Conservation (phyloP, 2,329 filamentous ascomycete species). For the Cordyceps pruinosa region DNA sequence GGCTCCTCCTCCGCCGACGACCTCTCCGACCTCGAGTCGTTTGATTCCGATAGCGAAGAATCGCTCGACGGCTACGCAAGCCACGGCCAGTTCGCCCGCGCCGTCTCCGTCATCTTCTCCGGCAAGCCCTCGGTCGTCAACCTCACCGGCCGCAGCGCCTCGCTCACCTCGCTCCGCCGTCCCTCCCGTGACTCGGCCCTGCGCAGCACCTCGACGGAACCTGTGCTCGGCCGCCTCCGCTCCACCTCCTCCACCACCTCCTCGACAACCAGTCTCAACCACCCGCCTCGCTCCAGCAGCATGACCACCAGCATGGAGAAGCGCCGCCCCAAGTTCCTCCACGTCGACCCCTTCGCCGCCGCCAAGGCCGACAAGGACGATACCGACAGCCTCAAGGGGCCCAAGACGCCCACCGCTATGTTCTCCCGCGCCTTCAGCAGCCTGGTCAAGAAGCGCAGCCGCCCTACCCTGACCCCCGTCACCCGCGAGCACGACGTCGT, state of each 20-base stretch:
- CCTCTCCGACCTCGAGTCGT: slow-evolving; percentile 25
- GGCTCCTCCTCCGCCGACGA: slow-evolving; percentile 53
- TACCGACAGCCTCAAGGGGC: slow-evolving; percentile 28
- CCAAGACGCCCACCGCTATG: slow-evolving; percentile 40
- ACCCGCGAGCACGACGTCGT: slow-evolving; percentile 20
- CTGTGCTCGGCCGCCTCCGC: slow-evolving; percentile 24
- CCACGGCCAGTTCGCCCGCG: slow-evolving; percentile 50
- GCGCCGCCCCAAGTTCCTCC: slow-evolving; percentile 41
- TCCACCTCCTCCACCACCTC: slow-evolving; percentile 28
- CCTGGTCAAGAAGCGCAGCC: slow-evolving; percentile 49
- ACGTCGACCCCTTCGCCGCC: slow-evolving; percentile 46
- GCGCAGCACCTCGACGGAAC: slow-evolving; percentile 26
- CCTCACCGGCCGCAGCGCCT: slow-evolving; percentile 39
- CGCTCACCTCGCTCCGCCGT: slow-evolving; percentile 29
- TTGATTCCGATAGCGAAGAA: slow-evolving; percentile 37
- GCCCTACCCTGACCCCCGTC: slow-evolving; percentile 34
- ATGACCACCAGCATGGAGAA: slow-evolving; percentile 34
- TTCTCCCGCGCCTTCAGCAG: slow-evolving; percentile 46
- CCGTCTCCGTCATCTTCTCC: slow-evolving; percentile 52
- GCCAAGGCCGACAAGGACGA: slow-evolving; percentile 26
- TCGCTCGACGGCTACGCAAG: slow-evolving; percentile 29
- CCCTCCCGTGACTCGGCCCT: slow-evolving; percentile 20
- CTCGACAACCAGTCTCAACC: slow-evolving; percentile 24
- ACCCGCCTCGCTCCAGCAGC: slow-evolving; percentile 37
- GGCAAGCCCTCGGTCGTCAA: slow-evolving; percentile 54